Evolutionary conservation across 768 basidiomycete genomes (phyloP).

Genomic region (Cantharellus anzutake): DNA sequence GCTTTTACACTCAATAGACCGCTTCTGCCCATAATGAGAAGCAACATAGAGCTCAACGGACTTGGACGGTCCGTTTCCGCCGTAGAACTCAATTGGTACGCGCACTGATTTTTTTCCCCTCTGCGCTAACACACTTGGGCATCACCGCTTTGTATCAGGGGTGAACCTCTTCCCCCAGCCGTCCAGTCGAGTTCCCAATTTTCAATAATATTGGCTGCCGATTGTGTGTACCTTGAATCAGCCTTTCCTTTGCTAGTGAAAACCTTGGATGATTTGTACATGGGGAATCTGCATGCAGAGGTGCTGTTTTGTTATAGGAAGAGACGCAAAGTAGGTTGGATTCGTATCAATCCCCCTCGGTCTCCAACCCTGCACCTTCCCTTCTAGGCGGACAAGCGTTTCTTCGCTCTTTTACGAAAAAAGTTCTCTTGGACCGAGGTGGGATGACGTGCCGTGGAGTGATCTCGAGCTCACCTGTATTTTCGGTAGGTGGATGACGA

Average conservation of each 20-base stretch:
- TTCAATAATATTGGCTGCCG: slow-evolving; percentile 52
- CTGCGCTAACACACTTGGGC: background rate
- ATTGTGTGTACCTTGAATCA: slow-evolving; percentile 93
- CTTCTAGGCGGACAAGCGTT: slow-evolving; percentile 65
- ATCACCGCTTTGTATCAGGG: slow-evolving; percentile 30
- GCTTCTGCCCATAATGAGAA: slow-evolving; percentile 57
- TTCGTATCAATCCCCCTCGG: background rate
- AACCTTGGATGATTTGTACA: slow-evolving; percentile 47
- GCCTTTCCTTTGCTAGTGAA: slow-evolving; percentile 74
- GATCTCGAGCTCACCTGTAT: background rate
- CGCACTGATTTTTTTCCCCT: background rate
- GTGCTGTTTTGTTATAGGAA: slow-evolving; percentile 90
- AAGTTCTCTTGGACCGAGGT: slow-evolving; percentile 57
- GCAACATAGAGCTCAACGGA: slow-evolving; percentile 51
- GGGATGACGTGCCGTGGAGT: slow-evolving; percentile 7
- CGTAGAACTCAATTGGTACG: slow-evolving; percentile 68
- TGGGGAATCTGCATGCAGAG: slow-evolving; percentile 27
- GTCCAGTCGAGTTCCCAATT: slow-evolving; percentile 36
- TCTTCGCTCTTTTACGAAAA: slow-evolving; percentile 64
- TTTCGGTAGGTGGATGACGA: slow-evolving; percentile 40
- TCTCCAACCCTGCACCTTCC: background rate
- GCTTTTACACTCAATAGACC: slow-evolving; percentile 27
- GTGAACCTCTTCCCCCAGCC: slow-evolving; percentile 29
- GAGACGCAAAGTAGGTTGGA: slow-evolving; percentile 50
- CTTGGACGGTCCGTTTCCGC: slow-evolving; percentile 34